phyloP scores from a whole-genome alignment of 1,139 yeast species.

The Kodamaea anthophila region DNA sequence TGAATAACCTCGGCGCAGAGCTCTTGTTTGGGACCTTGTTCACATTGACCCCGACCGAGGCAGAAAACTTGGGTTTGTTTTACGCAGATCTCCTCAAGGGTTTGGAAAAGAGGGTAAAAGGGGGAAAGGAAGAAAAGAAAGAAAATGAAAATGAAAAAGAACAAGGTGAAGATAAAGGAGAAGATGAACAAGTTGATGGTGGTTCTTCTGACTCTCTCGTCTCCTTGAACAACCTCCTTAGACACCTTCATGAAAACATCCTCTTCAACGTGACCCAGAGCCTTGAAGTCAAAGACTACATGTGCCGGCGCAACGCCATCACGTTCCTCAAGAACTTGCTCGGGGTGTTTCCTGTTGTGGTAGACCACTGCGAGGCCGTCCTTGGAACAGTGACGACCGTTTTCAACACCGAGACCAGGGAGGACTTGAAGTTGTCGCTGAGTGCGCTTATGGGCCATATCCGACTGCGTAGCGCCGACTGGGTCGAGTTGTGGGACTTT shows the following conservation, averaged over 20 bases:
- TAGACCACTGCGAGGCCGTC: constrained; percentile 58
- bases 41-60: constrained; percentile 69
- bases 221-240: constrained; percentile 19
- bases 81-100: constrained; percentile 49
- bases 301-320: constrained; percentile 77
- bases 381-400: constrained; percentile 45
- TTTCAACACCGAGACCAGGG: constrained; percentile 54
- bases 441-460: constrained; percentile 73
- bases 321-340: constrained; percentile 67
- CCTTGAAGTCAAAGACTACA: constrained; percentile 57
- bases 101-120: constrained; percentile 15
- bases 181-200: neutral
- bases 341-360: constrained; percentile 61
- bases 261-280: constrained; percentile 43
- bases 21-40: constrained; percentile 52
- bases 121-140: constrained; percentile 2
- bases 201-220: neutral
- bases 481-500: constrained; percentile 59
- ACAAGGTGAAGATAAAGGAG: constrained; percentile 1
- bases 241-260: constrained; percentile 50
- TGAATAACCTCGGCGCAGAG: too few relatives aligned
- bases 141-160: constrained; percentile 1
- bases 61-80: constrained; percentile 79
- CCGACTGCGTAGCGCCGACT: constrained; percentile 48
- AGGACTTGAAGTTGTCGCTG: constrained; percentile 75